Percentiles rank a stretch among this genome's conserved stretches.
phyloP scores from a whole-genome alignment of 1,284 basidiomycete species.

The Heliocybe sulcata region DNA sequence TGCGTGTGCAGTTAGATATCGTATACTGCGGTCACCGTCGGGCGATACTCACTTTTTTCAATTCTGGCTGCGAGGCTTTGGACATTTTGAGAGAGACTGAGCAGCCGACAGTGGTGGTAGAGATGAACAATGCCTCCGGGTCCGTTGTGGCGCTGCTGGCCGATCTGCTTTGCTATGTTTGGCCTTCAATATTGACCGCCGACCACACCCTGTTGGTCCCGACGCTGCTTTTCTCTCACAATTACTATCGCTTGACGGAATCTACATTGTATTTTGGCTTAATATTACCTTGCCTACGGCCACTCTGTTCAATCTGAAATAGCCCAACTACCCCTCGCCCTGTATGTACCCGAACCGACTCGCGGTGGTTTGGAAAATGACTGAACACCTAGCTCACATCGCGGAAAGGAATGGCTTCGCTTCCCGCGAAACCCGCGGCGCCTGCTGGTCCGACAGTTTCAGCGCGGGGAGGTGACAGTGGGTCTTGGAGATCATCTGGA shows the following conservation, averaged over 20 bases:
- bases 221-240: neutral
- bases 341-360: neutral
- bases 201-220: neutral
- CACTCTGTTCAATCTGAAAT: neutral
- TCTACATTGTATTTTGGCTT: neutral
- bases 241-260: neutral
- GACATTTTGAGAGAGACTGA: conserved; percentile 47
- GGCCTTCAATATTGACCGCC: conserved; percentile 7
- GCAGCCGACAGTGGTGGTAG: neutral
- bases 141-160: neutral
- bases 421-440: neutral
- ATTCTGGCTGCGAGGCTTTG: conserved; percentile 86
- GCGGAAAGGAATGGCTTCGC: conserved; percentile 1
- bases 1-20: conserved; percentile 4
- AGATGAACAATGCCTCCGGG: neutral
- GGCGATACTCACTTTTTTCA: conserved; percentile 70
- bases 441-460: neutral
- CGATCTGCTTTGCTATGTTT: conserved; percentile 25
- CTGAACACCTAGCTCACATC: neutral
- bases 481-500: conserved; percentile 35
- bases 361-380: neutral
- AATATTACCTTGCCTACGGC: neutral
- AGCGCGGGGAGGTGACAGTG: neutral
- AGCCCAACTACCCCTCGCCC: neutral
- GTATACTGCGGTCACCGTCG: neutral